These are phyloP conservation scores for Saprolegnia diclina DNA, from an alignment of 352 stramenopile species.

Conservation along the genomic window DNA sequence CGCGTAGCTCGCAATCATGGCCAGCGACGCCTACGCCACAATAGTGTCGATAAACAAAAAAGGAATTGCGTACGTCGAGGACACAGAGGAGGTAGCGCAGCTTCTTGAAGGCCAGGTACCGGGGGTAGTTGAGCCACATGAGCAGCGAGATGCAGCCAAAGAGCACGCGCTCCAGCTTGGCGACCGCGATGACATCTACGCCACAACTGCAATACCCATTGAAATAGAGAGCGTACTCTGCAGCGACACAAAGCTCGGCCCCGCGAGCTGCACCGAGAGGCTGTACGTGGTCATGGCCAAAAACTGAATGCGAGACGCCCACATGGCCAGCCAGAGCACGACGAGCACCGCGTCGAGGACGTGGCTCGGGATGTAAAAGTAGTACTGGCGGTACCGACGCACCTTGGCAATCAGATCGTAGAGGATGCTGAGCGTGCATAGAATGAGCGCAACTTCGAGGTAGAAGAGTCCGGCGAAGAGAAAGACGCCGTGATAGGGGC, in stretches of 20 bases:
- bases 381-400: conserved; percentile 51
- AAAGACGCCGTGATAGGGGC: conserved; percentile 44
- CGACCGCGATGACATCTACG: neutral
- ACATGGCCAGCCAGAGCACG: conserved; percentile 36
- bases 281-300: conserved; percentile 36
- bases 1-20: conserved; percentile 1
- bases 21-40: neutral
- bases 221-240: neutral
- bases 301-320: conserved; percentile 35
- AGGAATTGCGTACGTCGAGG: conserved; percentile 13
- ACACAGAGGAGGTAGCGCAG: conserved; percentile 23
- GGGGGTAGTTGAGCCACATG: conserved; percentile 22
- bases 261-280: conserved; percentile 36
- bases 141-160: conserved; percentile 20
- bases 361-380: conserved; percentile 51
- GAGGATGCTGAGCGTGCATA: conserved; percentile 41
- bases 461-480: conserved; percentile 44
- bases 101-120: conserved; percentile 15
- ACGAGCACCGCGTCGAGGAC: conserved; percentile 49
- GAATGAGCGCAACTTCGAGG: conserved; percentile 41
- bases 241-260: neutral
- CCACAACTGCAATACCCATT: too few species aligned
- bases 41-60: neutral
- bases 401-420: conserved; percentile 48
- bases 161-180: conserved; percentile 17